phyloP scores from a whole-genome alignment of 192 early-diverging fungal species.

The Coemansia brasiliensis region DNA sequence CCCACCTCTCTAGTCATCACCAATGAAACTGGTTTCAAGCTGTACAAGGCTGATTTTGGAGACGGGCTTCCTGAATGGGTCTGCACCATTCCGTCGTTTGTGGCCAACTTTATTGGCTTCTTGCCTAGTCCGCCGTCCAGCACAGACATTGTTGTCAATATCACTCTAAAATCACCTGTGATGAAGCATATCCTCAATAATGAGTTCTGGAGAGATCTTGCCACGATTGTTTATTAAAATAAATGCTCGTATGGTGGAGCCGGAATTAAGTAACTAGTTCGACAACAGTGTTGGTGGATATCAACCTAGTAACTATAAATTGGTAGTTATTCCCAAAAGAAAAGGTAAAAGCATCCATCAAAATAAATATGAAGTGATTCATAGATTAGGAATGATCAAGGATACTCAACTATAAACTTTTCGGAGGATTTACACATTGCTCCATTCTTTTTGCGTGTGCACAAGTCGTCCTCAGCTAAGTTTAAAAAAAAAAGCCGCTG shows the following conservation, averaged over 20 bases:
- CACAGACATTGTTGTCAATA: conserved; percentile 42
- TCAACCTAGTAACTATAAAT: no score
- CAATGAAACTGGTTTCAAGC: conserved; percentile 40
- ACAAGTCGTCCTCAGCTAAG: no score
- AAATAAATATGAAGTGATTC: no score
- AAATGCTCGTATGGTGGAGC: neutral
- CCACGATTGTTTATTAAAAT: conserved; percentile 33
- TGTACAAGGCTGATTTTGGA: conserved; percentile 45
- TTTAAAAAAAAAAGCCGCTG: no score
- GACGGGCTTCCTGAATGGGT: conserved; percentile 44
- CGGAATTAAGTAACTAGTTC: no score
- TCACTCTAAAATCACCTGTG: conserved; percentile 32
- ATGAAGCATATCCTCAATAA: conserved; percentile 34
- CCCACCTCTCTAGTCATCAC: conserved; percentile 36
- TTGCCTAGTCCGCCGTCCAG: conserved; percentile 43
- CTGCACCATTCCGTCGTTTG: conserved; percentile 44
- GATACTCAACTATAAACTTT: no score
- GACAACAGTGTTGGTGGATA: no score
- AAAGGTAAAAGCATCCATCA: no score
- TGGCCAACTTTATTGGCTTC: conserved; percentile 49
- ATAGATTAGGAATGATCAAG: no score
- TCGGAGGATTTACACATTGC: no score
- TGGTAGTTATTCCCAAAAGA: no score
- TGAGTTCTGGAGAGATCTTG: conserved; percentile 38
- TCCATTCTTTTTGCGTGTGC: no score